Evolutionary conservation across 1,139 yeast species (phyloP).

Genomic region (Groenewaldozyma sp.): DNA sequence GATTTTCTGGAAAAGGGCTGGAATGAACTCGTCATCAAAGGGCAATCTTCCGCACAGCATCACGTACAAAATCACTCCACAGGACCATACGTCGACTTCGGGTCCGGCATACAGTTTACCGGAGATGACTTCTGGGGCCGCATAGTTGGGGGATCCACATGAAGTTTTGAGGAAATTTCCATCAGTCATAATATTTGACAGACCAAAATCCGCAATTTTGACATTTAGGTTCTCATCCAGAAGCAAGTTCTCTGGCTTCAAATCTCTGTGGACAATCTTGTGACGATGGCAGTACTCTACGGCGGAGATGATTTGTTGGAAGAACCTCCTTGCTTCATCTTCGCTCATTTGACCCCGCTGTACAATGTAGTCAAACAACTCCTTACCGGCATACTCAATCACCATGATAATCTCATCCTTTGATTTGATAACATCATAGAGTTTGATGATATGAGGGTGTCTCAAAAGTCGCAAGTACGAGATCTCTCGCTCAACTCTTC

Average conservation of each 20-base stretch:
- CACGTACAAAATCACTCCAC: slow-evolving; percentile 76
- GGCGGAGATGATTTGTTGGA: slow-evolving; percentile 96
- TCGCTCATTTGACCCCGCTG: slow-evolving; percentile 95
- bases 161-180: slow-evolving; percentile 93
- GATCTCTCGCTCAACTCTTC: slow-evolving; percentile 90
- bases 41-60: slow-evolving; percentile 96
- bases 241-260: slow-evolving; percentile 88
- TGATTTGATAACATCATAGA: slow-evolving; percentile 92
- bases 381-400: slow-evolving; percentile 94
- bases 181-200: slow-evolving; percentile 95
- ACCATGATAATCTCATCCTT: slow-evolving; percentile 97
- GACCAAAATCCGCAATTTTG: slow-evolving; percentile 94
- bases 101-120: slow-evolving; percentile 98
- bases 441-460: slow-evolving; percentile 94
- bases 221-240: slow-evolving; percentile 87
- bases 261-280: slow-evolving; percentile 93
- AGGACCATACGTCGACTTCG: slow-evolving; percentile 98
- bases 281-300: slow-evolving; percentile 97
- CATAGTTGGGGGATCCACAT: slow-evolving; percentile 96
- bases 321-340: slow-evolving; percentile 86
- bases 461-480: slow-evolving; percentile 79
- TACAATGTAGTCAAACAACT: slow-evolving; percentile 89
- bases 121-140: slow-evolving; percentile 96
- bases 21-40: slow-evolving; percentile 95
- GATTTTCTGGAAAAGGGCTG: slow-evolving; percentile 89